phyloP scores from a whole-genome alignment of 1,139 yeast species.

The Chernovozyma aurita region DNA sequence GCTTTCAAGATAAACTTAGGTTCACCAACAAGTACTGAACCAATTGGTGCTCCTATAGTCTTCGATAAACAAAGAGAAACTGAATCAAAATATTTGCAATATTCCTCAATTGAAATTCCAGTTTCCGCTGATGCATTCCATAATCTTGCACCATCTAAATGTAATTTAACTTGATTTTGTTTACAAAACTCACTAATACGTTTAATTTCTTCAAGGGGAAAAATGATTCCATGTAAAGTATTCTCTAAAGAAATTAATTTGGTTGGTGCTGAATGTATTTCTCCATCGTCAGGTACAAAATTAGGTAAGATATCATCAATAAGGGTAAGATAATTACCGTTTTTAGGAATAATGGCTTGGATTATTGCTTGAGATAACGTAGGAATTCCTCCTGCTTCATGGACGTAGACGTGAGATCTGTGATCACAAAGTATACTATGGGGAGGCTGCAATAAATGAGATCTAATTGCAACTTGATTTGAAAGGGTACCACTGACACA shows the following conservation, averaged over 20 bases:
- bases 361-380: slow-evolving; percentile 67
- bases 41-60: slow-evolving; percentile 45
- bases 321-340: slow-evolving; percentile 35
- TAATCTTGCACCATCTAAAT: slow-evolving; percentile 45
- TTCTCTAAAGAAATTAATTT: slow-evolving; percentile 43
- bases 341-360: slow-evolving; percentile 35
- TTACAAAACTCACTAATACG: slow-evolving; percentile 35
- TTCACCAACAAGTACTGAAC: slow-evolving; percentile 37
- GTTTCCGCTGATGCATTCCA: slow-evolving; percentile 45
- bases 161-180: slow-evolving; percentile 30
- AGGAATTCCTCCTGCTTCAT: slow-evolving; percentile 91
- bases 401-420: slow-evolving; percentile 76
- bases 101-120: slow-evolving; percentile 35
- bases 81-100: slow-evolving; percentile 38
- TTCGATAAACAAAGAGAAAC: slow-evolving; percentile 45
- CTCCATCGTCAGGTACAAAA: slow-evolving; percentile 45
- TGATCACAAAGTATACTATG: slow-evolving; percentile 39
- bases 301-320: slow-evolving; percentile 36
- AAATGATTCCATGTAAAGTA: slow-evolving; percentile 42
- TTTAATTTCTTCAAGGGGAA: slow-evolving; percentile 39
- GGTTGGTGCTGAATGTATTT: slow-evolving; percentile 46
- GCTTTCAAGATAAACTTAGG: slow-evolving; percentile 34
- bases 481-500: slow-evolving; percentile 47
- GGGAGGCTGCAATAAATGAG: slow-evolving; percentile 43
- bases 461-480: slow-evolving; percentile 40